Evolutionary conservation across 257 asterid species (phyloP).

Genomic region (Nicotiana tabacum): DNA sequence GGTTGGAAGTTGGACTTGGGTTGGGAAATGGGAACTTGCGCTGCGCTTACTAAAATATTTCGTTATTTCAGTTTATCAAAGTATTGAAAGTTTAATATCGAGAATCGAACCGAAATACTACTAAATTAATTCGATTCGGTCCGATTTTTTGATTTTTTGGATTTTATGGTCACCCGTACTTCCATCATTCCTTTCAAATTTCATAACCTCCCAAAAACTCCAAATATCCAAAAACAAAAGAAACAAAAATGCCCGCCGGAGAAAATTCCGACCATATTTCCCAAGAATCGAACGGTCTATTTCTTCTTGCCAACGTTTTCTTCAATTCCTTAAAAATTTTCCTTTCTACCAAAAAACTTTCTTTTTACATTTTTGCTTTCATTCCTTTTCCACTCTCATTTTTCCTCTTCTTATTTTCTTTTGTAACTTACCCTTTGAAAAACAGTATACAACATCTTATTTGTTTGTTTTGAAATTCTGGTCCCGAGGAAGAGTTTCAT

Average conservation of each 20-base stretch:
- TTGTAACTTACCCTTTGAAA: neutral
- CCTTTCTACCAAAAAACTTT: neutral
- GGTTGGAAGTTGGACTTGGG: too few relatives aligned
- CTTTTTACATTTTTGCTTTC: neutral
- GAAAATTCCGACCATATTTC: neutral
- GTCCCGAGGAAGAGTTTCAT: too few relatives aligned
- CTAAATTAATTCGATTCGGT: too few relatives aligned
- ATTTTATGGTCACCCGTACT: too few relatives aligned
- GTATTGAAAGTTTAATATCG: too few relatives aligned
- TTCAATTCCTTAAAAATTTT: neutral
- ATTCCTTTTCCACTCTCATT: neutral
- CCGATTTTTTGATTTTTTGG: too few relatives aligned
- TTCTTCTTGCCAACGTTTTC: neutral
- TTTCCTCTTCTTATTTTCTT: neutral
- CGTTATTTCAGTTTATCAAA: too few relatives aligned
- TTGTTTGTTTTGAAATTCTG: too few relatives aligned
- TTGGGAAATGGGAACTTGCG: too few relatives aligned
- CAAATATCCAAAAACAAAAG: neutral
- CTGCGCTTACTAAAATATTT: too few relatives aligned
- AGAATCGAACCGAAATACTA: too few relatives aligned
- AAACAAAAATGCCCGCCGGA: neutral
- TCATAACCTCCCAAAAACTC: neutral
- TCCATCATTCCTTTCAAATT: neutral
- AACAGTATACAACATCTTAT: neutral
- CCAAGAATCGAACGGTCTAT: neutral